Evolutionary conservation across 2,329 filamentous ascomycete species (phyloP).

Genomic region (Pseudovirgaria hyperparasitica): DNA sequence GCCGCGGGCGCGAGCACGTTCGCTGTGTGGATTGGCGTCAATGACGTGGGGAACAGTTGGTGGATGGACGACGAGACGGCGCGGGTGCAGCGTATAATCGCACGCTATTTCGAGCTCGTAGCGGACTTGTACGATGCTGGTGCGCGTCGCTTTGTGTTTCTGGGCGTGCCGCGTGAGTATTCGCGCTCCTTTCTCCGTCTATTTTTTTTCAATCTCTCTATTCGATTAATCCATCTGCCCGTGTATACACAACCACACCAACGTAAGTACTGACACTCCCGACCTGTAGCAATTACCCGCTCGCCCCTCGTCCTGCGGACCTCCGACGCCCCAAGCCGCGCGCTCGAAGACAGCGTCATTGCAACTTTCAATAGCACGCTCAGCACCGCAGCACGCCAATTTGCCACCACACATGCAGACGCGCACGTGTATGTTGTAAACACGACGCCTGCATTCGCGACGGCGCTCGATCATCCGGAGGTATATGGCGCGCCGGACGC

Average conservation of each 20-base stretch:
- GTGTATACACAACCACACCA: too few species aligned
- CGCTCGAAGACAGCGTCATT: too few species aligned
- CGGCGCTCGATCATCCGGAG: conserved; percentile 28
- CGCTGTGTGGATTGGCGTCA: conserved; percentile 43
- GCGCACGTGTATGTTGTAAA: conserved; percentile 26
- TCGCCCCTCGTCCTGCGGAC: too few species aligned
- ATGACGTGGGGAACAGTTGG: conserved; percentile 42
- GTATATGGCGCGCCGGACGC: conserved; percentile 31
- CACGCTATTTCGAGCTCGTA: conserved; percentile 23
- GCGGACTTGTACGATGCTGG: conserved; percentile 31
- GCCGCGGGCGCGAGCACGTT: conserved; percentile 31
- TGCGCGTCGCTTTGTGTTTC: conserved; percentile 37
- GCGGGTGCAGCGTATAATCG: conserved; percentile 22
- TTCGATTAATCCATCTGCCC: too few species aligned
- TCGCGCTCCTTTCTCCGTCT: too few species aligned
- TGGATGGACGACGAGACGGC: conserved; percentile 22
- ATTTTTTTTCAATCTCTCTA: too few species aligned
- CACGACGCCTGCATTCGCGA: conserved; percentile 29
- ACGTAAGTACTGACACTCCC: too few species aligned
- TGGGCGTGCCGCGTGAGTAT: conserved; percentile 31
- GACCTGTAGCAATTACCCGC: too few species aligned
- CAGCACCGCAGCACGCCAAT: too few species aligned
- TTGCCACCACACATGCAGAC: conserved; percentile 22
- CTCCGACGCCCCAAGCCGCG: too few species aligned
- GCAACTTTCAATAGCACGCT: too few species aligned